phyloP scores from a whole-genome alignment of 2,329 filamentous ascomycete species.

The Aspergillus sp. region DNA sequence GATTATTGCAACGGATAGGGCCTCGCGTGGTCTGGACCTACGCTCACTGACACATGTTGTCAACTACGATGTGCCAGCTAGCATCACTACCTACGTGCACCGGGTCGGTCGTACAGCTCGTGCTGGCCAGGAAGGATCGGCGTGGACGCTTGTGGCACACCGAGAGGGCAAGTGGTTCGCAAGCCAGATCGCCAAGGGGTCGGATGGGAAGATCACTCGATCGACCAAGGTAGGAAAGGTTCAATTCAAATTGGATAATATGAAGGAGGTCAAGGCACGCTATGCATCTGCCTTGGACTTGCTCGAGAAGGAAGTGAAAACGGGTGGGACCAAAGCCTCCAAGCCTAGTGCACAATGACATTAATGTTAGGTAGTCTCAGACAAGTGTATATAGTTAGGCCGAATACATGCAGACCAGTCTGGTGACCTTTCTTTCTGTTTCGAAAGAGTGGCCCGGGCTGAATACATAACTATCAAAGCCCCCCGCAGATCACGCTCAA shows the following conservation, averaged over 20 bases:
- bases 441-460: not conserved
- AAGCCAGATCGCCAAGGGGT: slow-evolving; percentile 68
- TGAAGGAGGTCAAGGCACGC: slow-evolving; percentile 31
- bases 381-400: slow-evolving; percentile 3
- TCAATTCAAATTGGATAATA: slow-evolving; percentile 32
- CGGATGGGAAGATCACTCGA: slow-evolving; percentile 37
- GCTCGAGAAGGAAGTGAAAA: slow-evolving; percentile 41
- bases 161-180: slow-evolving; percentile 90
- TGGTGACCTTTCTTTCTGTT: not conserved
- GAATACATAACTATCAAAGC: not conserved
- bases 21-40: slow-evolving; percentile 85
- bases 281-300: slow-evolving; percentile 39
- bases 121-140: slow-evolving; percentile 72
- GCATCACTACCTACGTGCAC: slow-evolving; percentile 82
- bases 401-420: not conserved
- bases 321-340: slow-evolving; percentile 2
- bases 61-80: slow-evolving; percentile 89
- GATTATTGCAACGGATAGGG: slow-evolving; percentile 89
- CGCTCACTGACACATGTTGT: slow-evolving; percentile 78
- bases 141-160: slow-evolving; percentile 84
- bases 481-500: not conserved
- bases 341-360: not conserved
- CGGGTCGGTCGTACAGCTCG: slow-evolving; percentile 88
- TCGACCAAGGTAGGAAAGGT: slow-evolving; percentile 32
- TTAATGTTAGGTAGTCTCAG: not conserved